Percentiles rank a stretch among this genome's conserved stretches.
Conservation (phyloP, 257 asterid species). For the Rehmannia glutinosa region DNA sequence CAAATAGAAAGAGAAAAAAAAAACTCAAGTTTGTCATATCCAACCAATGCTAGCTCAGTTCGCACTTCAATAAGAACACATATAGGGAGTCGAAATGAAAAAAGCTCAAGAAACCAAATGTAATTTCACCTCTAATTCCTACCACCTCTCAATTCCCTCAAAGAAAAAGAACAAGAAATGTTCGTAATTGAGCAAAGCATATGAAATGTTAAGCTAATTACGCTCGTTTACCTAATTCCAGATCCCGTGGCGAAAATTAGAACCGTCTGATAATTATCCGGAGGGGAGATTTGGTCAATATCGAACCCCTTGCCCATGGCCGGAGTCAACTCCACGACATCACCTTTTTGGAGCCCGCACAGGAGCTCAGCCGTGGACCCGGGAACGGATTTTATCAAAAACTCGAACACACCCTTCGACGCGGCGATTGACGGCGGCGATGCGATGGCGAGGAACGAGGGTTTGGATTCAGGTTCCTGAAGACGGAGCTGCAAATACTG, state of each 20-base stretch:
- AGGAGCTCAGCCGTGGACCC: conserved; percentile 91
- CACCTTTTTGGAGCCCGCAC: conserved; percentile 70
- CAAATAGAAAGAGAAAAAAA: neutral
- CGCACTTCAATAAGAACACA: too few species aligned
- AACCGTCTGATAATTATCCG: conserved; percentile 58
- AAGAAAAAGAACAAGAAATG: neutral
- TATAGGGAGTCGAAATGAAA: neutral
- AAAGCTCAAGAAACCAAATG: neutral
- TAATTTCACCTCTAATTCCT: neutral
- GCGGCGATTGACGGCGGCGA: conserved; percentile 76
- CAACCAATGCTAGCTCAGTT: neutral
- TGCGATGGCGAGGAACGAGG: conserved; percentile 84
- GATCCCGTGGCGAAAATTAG: conserved; percentile 96
- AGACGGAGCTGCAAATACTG: conserved; percentile 89
- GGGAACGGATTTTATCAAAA: conserved; percentile 63
- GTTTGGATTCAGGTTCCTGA: conserved; percentile 50
- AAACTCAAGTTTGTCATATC: neutral
- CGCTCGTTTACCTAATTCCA: conserved; percentile 70
- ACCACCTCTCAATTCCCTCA: neutral
- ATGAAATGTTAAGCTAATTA: neutral
- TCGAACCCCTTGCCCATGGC: conserved; percentile 90
- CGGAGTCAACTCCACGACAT: conserved; percentile 71
- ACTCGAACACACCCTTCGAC: conserved; percentile 69
- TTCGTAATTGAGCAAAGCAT: neutral
- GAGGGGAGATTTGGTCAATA: conserved; percentile 59